Conservation (phyloP, 768 basidiomycete species). For the Pleurotus cornucopiae region DNA sequence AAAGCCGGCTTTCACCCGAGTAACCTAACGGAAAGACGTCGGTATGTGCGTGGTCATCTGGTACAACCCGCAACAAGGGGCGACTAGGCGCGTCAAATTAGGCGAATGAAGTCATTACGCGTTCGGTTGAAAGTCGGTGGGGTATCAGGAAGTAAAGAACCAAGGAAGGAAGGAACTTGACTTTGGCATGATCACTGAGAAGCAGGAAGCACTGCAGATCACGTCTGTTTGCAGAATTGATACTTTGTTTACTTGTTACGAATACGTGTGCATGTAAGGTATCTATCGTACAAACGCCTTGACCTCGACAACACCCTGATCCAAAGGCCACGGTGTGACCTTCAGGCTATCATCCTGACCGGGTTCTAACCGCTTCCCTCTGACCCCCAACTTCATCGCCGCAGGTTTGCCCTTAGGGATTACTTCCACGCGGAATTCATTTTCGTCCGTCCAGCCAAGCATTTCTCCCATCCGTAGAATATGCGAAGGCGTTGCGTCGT, state of each 20-base stretch:
- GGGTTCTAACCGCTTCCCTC: conserved; percentile 3
- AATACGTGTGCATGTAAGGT: not conserved
- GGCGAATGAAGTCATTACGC: not conserved
- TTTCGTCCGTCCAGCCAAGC: conserved; percentile 6
- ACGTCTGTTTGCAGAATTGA: too few relatives aligned
- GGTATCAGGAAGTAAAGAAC: not conserved
- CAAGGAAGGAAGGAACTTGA: not conserved
- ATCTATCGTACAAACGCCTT: not conserved
- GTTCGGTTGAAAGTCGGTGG: conserved; percentile 2
- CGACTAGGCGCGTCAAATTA: too few relatives aligned
- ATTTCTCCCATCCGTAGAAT: conserved; percentile 8
- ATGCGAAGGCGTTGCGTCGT: conserved; percentile 6
- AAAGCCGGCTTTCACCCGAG: conserved; percentile 6
- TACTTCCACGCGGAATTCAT: conserved; percentile 6
- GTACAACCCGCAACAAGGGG: not conserved
- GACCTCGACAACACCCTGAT: conserved; percentile 5
- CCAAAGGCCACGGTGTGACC: not conserved
- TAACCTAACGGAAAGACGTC: conserved; percentile 4
- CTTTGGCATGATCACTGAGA: not conserved
- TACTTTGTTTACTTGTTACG: too few relatives aligned
- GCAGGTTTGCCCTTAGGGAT: not conserved
- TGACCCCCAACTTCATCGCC: conserved; percentile 1
- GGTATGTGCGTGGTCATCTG: conserved; percentile 7
- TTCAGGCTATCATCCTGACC: not conserved
- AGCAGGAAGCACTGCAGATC: not conserved